Base-by-base conservation (phyloP, 2,329 filamentous ascomycete species). In the Fusarium setosum region DNA sequence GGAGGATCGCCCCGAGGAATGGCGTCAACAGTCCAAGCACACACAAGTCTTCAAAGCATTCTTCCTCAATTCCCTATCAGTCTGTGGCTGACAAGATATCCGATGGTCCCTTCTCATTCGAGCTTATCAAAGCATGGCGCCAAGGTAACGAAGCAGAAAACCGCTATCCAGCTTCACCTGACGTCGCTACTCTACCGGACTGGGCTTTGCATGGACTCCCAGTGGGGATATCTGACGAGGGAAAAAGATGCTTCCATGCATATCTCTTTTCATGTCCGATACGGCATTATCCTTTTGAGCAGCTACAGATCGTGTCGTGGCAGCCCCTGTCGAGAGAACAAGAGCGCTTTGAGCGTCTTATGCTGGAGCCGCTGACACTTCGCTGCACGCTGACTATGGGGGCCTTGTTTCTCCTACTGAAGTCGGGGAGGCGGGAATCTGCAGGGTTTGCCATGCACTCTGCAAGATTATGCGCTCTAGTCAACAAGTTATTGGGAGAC, bases 401-500 rank as follows among this genome's bases (percentile, higher is more conserved):
- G 5, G 55, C 55, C 2, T 12, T 58, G 17, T 58, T 53, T 10
- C 23, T 58, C 11, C 10, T 58, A 5, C 34, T 58, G 1, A 26
- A 32, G 6, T 45, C 55, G 4, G 55, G 40, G 13, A 58, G 17
- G n/a, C 38, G 17, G n/a, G 55, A 52, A 17, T 13, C 18, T 3
- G 40, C 40, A 15, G 55, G 55, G 20, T 45, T 58, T 23, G 18
- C 48, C 2, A 58, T 58, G 55, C 55, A 58, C n/a, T 45, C 38
- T 23, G 48, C 55, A 11, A 58, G 40, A 8, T 32, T 58, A 2
- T 58, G 55, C 4, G 40, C 38, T 3, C 32, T 58, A n/a, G 55
- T 52, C 24, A 58, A 58, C 47, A 84, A 84, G 8, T 8, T 58
- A 10, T 4, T 58, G 4, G 49, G 32, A 1, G 45, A 58, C 10